These are phyloP conservation scores for Cotoneaster glaucophyllus DNA, from an alignment of 306 rosid genomes.

Conservation along the genomic window DNA sequence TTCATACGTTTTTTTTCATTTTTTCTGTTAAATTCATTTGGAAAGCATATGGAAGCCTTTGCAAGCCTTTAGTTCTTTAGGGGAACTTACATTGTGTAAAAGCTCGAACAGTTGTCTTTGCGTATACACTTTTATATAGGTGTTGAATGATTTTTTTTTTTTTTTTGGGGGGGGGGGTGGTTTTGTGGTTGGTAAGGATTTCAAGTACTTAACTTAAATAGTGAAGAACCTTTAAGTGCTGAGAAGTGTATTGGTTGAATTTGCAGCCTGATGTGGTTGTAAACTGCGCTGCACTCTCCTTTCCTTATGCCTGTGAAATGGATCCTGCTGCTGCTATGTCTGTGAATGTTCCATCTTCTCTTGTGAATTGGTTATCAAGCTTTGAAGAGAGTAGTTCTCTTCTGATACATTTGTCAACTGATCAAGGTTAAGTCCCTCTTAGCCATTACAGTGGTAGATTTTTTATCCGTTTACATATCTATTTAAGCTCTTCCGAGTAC, in stretches of 20 bases:
- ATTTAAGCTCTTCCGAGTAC: not conserved
- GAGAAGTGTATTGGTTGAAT: conserved; percentile 20
- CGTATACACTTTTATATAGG: not conserved
- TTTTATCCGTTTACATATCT: not conserved
- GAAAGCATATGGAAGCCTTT: not conserved
- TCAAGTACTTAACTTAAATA: not conserved
- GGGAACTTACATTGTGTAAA: not conserved
- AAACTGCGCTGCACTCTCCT: conserved; percentile 86
- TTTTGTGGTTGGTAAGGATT: not conserved
- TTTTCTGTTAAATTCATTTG: not conserved
- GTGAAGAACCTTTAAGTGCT: conserved; percentile 1
- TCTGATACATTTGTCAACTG: conserved; percentile 82
- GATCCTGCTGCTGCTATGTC: conserved; percentile 71
- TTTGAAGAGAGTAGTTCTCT: conserved; percentile 41
- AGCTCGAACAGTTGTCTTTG: not conserved
- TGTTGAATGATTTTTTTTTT: not conserved
- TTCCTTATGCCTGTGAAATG: conserved; percentile 75
- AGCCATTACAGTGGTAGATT: not conserved
- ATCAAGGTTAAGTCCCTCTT: conserved; percentile 57
- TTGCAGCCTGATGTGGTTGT: conserved; percentile 84
- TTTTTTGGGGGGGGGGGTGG: too few species aligned
- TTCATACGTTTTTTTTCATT: not conserved
- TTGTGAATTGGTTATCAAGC: conserved; percentile 66
- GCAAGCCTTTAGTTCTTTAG: not conserved
- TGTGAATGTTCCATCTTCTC: conserved; percentile 74